A percentile compares a stretch with the other conserved stretches of the same genome.
Evolutionary conservation across 495 filamentous ascomycete species (phyloP).

Genomic region (Baudoinia panamericana): DNA sequence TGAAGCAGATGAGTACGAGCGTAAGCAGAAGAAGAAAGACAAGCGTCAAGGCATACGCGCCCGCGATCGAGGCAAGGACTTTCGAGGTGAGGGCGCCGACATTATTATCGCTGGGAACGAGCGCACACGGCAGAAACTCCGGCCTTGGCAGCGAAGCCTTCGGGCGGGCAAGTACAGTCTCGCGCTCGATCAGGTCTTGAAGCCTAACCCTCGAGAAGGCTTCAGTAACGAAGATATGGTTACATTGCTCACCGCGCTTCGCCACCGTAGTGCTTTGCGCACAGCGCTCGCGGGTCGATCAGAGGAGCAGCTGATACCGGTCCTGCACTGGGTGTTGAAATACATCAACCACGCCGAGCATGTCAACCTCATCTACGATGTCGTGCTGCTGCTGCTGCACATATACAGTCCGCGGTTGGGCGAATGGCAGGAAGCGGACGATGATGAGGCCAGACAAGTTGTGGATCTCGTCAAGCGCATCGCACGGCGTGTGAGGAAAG

Average conservation of each 20-base stretch:
- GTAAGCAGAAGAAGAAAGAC: constrained; percentile 51
- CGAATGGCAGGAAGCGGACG: constrained; percentile 27
- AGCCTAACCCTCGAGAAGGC: background rate
- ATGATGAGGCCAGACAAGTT: constrained; percentile 8
- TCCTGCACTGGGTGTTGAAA: constrained; percentile 70
- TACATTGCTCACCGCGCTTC: constrained; percentile 67
- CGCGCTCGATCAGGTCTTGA: constrained; percentile 67
- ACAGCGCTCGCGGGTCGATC: constrained; percentile 58
- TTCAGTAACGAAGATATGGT: constrained; percentile 32
- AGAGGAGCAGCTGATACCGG: constrained; percentile 63
- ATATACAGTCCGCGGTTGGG: constrained; percentile 73
- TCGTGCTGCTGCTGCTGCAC: constrained; percentile 66
- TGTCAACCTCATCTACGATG: constrained; percentile 62
- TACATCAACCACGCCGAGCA: constrained; percentile 68
- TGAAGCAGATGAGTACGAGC: constrained; percentile 53
- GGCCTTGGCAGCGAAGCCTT: constrained; percentile 72
- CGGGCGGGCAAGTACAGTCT: constrained; percentile 61
- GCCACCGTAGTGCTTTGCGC: constrained; percentile 77
- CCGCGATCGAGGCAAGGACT: constrained; percentile 55
- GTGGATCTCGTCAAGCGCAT: constrained; percentile 10
- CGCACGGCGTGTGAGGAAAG: constrained; percentile 20
- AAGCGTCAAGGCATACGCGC: constrained; percentile 26
- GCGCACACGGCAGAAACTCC: constrained; percentile 36
- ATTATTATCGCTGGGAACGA: constrained; percentile 73
- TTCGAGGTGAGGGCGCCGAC: constrained; percentile 73